phyloP scores from a whole-genome alignment of 176 grass and related monocot species.

The Echinochloa phyllopogon region DNA sequence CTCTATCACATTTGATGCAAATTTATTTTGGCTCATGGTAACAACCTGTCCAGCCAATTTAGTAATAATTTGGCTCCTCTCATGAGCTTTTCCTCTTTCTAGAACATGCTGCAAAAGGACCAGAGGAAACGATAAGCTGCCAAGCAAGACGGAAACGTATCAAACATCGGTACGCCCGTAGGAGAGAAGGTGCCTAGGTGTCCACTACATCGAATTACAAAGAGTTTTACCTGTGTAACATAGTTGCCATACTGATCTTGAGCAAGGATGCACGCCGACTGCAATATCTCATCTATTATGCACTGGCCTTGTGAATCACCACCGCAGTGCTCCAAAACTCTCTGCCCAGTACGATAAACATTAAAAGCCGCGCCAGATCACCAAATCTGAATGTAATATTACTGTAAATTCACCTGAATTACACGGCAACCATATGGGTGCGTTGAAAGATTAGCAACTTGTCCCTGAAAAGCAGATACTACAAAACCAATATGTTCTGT shows the following conservation, averaged over 20 bases:
- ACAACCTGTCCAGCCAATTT: slow-evolving; percentile 83
- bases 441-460: slow-evolving; percentile 85
- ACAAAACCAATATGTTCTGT: slow-evolving; percentile 84
- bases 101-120: slow-evolving; percentile 86
- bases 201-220: slow-evolving; percentile 10
- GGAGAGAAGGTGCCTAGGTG: neutral
- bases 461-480: slow-evolving; percentile 83
- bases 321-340: slow-evolving; percentile 91
- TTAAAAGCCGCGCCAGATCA: slow-evolving; percentile 24
- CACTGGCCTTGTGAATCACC: slow-evolving; percentile 80
- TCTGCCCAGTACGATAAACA: slow-evolving; percentile 52
- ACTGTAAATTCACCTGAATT: slow-evolving; percentile 77
- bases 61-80: slow-evolving; percentile 85
- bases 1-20: slow-evolving; percentile 93
- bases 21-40: slow-evolving; percentile 98
- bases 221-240: slow-evolving; percentile 80
- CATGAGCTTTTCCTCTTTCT: slow-evolving; percentile 69
- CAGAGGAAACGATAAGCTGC: slow-evolving; percentile 6
- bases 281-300: slow-evolving; percentile 97
- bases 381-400: neutral
- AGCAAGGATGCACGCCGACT: slow-evolving; percentile 83
- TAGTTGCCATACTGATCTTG: slow-evolving; percentile 99
- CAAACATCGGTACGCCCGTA: neutral
- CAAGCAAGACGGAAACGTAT: slow-evolving; percentile 1
- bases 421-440: slow-evolving; percentile 99